phyloP scores from a whole-genome alignment of 129 eudicot genomes.

The Arctium lappa region DNA sequence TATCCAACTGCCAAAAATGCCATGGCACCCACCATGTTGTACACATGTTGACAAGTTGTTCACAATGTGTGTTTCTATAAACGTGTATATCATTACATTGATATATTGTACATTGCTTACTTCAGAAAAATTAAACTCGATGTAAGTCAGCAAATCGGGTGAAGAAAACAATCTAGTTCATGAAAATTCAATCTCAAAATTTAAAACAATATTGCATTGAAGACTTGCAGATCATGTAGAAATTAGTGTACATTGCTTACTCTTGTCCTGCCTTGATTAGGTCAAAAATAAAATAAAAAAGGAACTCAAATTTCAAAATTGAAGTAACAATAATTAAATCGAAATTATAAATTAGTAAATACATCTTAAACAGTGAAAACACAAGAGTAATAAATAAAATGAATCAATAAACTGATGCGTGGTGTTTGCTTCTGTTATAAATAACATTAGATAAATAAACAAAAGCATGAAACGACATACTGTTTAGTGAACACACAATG shows the following conservation, averaged over 20 bases:
- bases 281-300: too few relatives aligned
- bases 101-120: background rate
- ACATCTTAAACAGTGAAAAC: too few relatives aligned
- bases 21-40: background rate
- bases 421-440: too few relatives aligned
- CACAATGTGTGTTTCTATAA: background rate
- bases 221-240: background rate
- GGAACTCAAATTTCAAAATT: too few relatives aligned
- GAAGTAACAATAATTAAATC: too few relatives aligned
- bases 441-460: too few relatives aligned
- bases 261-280: background rate
- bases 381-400: too few relatives aligned
- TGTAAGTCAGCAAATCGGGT: background rate
- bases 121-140: too few relatives aligned
- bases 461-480: background rate
- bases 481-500: background rate
- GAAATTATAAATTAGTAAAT: too few relatives aligned
- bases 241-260: background rate
- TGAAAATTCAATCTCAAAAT: too few relatives aligned
- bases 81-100: background rate
- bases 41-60: background rate
- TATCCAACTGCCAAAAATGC: background rate
- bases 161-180: background rate
- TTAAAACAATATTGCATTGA: background rate
- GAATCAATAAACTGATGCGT: too few relatives aligned